Percentiles rank a stretch among this genome's conserved stretches.
Evolutionary conservation across 2,329 filamentous ascomycete species (phyloP).

Genomic region (Cercospora canescens): DNA sequence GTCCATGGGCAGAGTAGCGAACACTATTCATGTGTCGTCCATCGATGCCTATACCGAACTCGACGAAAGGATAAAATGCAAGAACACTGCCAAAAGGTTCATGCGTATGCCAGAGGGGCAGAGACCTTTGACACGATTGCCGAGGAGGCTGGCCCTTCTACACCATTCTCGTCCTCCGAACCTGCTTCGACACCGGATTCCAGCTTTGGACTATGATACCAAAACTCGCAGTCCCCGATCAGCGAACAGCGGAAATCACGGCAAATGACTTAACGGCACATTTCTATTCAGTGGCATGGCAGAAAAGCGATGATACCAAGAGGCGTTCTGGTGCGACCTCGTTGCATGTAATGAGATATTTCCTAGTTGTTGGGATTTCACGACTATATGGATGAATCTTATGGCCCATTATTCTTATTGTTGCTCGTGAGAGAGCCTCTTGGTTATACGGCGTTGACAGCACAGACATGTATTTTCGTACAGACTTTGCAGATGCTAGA

Average conservation of each 20-base stretch:
- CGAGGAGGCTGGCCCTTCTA: not conserved
- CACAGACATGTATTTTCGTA: not conserved
- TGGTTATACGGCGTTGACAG: not conserved
- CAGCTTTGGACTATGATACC: not conserved
- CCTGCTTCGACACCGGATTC: not conserved
- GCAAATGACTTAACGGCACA: not conserved
- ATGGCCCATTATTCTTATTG: not conserved
- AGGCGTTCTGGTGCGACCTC: not conserved
- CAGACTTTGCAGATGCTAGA: not conserved
- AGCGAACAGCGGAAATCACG: not conserved
- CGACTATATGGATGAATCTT: not conserved
- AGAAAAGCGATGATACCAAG: not conserved
- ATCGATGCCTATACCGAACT: slow-evolving; percentile 4
- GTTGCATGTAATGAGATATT: not conserved
- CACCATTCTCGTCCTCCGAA: not conserved
- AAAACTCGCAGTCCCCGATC: not conserved
- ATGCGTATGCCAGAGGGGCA: not conserved
- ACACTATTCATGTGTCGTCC: not conserved
- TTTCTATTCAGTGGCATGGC: not conserved
- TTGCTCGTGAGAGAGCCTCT: not conserved
- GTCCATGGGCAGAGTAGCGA: not conserved
- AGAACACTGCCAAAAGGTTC: slow-evolving; percentile 11
- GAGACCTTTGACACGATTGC: not conserved
- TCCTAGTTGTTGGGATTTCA: not conserved
- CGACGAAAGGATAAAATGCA: slow-evolving; percentile 10